Conservation (phyloP, 2,329 filamentous ascomycete species). For the Aaosphaeria arxii region DNA sequence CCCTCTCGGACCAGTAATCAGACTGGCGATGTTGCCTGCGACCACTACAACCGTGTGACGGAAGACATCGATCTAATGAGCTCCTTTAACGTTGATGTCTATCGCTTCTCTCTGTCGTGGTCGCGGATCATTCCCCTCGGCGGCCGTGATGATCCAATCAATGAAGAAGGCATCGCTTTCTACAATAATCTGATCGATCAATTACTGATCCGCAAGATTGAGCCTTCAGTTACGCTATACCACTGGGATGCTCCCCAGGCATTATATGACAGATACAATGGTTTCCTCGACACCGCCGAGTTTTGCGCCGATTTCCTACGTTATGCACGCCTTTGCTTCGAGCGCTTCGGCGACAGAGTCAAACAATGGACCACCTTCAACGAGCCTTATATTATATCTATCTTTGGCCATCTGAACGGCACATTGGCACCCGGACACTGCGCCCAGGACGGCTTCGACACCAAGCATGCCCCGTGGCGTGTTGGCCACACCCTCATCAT, state of each 20-base stretch:
- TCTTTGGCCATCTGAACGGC: slow-evolving; percentile 29
- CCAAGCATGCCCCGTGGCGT: slow-evolving; percentile 19
- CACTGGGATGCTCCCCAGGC: slow-evolving; percentile 18
- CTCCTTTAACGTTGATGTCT: slow-evolving; percentile 13
- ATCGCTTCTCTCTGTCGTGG: slow-evolving; percentile 18
- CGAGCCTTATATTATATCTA: slow-evolving; percentile 36
- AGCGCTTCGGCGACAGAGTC: slow-evolving; percentile 38
- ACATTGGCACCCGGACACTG: slow-evolving; percentile 32
- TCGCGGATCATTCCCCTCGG: slow-evolving; percentile 16
- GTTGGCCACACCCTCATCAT: slow-evolving; percentile 42
- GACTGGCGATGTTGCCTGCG: not conserved
- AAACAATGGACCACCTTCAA: slow-evolving; percentile 44
- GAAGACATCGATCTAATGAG: slow-evolving; percentile 41
- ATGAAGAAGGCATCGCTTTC: slow-evolving; percentile 12
- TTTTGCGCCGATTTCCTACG: slow-evolving; percentile 25
- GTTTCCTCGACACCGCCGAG: slow-evolving; percentile 16
- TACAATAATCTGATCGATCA: slow-evolving; percentile 17
- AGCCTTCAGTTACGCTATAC: slow-evolving; percentile 16
- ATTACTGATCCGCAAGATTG: slow-evolving; percentile 10
- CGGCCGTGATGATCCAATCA: slow-evolving; percentile 13
- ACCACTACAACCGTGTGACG: slow-evolving; percentile 40
- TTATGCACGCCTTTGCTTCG: slow-evolving; percentile 39
- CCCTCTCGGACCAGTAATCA: not conserved
- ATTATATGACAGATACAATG: slow-evolving; percentile 14
- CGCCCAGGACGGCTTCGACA: slow-evolving; percentile 7